Conservation (phyloP, 2,329 filamentous ascomycete species). For the Colletotrichum paranaense region DNA sequence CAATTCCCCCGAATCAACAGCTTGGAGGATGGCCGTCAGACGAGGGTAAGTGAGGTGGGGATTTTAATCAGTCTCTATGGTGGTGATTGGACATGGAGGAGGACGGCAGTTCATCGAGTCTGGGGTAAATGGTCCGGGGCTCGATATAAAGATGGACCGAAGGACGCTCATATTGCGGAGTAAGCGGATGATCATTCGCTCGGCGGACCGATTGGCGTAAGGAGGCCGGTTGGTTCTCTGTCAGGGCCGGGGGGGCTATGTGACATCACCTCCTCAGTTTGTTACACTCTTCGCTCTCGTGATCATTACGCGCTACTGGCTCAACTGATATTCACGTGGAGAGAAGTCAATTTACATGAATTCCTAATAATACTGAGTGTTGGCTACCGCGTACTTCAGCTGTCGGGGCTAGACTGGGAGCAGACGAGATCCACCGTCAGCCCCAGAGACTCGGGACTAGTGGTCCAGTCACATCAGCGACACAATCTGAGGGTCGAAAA, state of each 20-base stretch:
- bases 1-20: neutral
- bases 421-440: too few relatives aligned
- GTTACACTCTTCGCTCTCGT: neutral
- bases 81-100: constrained; percentile 6
- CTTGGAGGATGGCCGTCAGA: neutral
- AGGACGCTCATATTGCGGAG: neutral
- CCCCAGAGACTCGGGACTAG: too few relatives aligned
- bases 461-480: neutral
- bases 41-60: constrained; percentile 2
- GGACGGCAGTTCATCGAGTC: neutral
- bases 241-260: neutral
- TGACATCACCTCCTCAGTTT: neutral
- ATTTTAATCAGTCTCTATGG: too few relatives aligned
- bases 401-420: too few relatives aligned
- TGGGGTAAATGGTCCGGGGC: neutral
- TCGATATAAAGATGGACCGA: constrained; percentile 34
- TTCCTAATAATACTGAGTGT: too few relatives aligned
- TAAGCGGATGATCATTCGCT: neutral
- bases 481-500: neutral
- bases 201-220: neutral
- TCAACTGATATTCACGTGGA: too few relatives aligned
- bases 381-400: too few relatives aligned
- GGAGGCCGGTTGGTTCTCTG: neutral
- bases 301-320: too few relatives aligned
- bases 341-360: too few relatives aligned